These are phyloP conservation scores for Aureobasidium namibiae DNA, from an alignment of 2,329 filamentous ascomycete genomes.

Conservation along the genomic window DNA sequence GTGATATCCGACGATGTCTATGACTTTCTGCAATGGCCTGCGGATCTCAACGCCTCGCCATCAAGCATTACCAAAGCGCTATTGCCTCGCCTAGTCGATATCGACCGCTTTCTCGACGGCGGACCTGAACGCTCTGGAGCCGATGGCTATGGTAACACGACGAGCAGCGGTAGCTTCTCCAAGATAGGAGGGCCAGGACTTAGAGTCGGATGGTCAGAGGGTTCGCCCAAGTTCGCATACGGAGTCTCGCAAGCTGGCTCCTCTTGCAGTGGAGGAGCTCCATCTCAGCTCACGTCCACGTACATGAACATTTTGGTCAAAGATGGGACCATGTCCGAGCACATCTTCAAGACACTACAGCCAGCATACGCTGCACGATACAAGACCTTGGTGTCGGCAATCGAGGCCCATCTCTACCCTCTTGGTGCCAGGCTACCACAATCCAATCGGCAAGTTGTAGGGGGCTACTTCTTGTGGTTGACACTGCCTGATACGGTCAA, in stretches of 20 bases:
- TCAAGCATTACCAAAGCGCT: slow-evolving; percentile 31
- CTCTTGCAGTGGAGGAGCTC: slow-evolving; percentile 50
- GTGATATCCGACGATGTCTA: slow-evolving; percentile 89
- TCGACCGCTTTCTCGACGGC: slow-evolving; percentile 62
- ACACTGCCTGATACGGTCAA: slow-evolving; percentile 48
- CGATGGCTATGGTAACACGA: slow-evolving; percentile 65
- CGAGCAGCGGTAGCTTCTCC: slow-evolving; percentile 84
- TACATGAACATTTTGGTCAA: slow-evolving; percentile 48
- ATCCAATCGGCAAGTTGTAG: slow-evolving; percentile 46
- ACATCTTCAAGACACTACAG: slow-evolving; percentile 46
- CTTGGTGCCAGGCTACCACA: slow-evolving; percentile 49
- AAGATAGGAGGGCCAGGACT: slow-evolving; percentile 78
- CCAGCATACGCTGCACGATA: slow-evolving; percentile 50
- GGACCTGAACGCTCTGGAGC: slow-evolving; percentile 38
- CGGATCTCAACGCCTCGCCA: slow-evolving; percentile 22
- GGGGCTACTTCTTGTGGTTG: slow-evolving; percentile 84
- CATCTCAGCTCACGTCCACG: slow-evolving; percentile 51
- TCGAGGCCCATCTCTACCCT: slow-evolving; percentile 53
- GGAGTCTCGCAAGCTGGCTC: slow-evolving; percentile 53
- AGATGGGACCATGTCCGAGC: slow-evolving; percentile 42
- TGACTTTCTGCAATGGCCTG: slow-evolving; percentile 77
- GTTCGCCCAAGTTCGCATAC: slow-evolving; percentile 51
- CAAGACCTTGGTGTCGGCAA: slow-evolving; percentile 47
- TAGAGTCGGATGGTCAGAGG: slow-evolving; percentile 83
- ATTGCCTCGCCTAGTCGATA: slow-evolving; percentile 67